Conservation (phyloP, 2,329 filamentous ascomycete species). For the Geosmithia morbida region DNA sequence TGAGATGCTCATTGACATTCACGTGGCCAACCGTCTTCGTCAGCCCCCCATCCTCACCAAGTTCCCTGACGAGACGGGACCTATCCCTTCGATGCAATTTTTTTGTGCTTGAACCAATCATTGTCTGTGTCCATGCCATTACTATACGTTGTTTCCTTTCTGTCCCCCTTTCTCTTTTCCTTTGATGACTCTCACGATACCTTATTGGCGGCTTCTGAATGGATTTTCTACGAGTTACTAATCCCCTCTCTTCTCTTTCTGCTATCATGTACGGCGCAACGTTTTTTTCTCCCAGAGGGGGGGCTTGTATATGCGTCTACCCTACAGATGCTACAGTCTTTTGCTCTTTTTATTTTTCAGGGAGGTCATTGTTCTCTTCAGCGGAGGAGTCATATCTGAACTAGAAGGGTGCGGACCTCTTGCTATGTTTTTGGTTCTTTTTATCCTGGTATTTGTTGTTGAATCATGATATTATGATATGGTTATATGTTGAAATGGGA, state of each 20-base stretch:
- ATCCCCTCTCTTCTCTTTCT: not conserved
- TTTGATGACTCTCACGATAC: conserved; percentile 3
- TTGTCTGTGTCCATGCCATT: not conserved
- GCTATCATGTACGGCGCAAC: not conserved
- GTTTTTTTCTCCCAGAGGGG: not conserved
- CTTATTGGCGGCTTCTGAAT: conserved; percentile 2
- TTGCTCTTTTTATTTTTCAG: no score
- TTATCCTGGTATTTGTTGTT: not conserved
- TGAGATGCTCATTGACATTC: conserved; percentile 35
- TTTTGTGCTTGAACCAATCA: not conserved
- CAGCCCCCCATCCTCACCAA: conserved; percentile 11
- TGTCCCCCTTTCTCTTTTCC: conserved; percentile 2
- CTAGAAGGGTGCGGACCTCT: no score
- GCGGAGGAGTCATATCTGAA: no score
- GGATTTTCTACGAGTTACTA: not conserved
- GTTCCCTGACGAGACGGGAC: conserved; percentile 20
- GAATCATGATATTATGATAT: not conserved
- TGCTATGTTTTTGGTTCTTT: no score
- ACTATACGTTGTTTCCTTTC: not conserved
- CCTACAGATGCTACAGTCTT: not conserved
- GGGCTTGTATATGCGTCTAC: not conserved
- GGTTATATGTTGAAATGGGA: not conserved
- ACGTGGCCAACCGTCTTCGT: conserved; percentile 22
- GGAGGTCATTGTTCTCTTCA: no score
- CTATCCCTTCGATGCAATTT: conserved; percentile 14